A percentile compares a stretch with the other conserved stretches of the same genome.
Evolutionary conservation across 345 rosid species (phyloP).

Genomic region (Angophora floribunda): DNA sequence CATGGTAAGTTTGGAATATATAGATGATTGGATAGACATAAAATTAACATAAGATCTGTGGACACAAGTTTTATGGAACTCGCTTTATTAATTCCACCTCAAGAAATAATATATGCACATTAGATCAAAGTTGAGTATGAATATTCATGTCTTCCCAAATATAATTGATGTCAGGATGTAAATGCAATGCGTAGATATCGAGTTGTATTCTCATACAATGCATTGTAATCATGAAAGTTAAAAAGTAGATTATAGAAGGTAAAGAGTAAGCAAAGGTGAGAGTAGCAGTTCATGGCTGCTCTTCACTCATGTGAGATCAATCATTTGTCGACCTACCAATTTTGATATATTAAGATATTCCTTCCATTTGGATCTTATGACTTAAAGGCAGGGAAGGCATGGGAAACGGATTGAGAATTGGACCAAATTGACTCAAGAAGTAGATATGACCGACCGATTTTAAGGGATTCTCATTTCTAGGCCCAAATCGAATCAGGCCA

Average conservation of each 20-base stretch:
- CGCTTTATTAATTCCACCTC: accelerated
- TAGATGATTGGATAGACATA: not conserved
- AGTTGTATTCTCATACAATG: not conserved
- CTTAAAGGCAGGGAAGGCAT: accelerated
- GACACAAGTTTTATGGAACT: not conserved
- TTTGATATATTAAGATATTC: not conserved
- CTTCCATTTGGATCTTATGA: not conserved
- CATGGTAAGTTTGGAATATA: accelerated
- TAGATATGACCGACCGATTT: accelerated
- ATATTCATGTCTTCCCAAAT: not conserved
- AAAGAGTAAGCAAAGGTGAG: accelerated
- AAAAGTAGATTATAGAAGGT: not conserved
- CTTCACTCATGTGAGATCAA: not conserved
- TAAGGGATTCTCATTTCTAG: not conserved
- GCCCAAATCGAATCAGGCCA: too few species aligned
- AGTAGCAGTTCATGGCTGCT: not conserved
- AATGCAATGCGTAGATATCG: not conserved
- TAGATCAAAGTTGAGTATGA: not conserved
- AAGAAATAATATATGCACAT: not conserved
- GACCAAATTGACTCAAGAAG: accelerated
- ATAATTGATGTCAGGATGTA: too few species aligned
- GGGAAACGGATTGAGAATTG: not conserved
- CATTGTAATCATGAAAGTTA: accelerated
- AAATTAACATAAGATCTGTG: not conserved
- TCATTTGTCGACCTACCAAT: not conserved